Evolutionary conservation across 139 green algal species (phyloP).

Genomic region (Raphidocelis subcapitata): DNA sequence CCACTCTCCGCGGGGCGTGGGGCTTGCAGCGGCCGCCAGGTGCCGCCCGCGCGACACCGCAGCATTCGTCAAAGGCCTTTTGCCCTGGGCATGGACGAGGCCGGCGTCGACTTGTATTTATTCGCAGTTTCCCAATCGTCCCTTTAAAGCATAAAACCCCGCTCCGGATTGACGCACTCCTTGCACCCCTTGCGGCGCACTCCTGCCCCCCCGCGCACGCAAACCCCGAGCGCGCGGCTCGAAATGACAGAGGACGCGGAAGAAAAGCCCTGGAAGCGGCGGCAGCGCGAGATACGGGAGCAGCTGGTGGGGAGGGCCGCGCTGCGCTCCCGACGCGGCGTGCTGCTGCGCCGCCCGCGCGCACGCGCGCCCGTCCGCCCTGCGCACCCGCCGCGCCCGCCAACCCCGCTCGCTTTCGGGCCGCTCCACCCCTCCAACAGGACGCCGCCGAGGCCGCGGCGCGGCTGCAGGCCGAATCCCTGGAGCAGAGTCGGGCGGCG

Average conservation of each 20-base stretch:
- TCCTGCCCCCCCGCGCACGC: too few relatives aligned
- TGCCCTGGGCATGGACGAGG: too few relatives aligned
- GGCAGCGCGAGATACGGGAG: neutral
- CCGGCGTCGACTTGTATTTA: too few relatives aligned
- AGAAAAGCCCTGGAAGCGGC: slow-evolving; percentile 20
- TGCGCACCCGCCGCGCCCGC: neutral
- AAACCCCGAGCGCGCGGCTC: neutral
- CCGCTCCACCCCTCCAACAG: neutral
- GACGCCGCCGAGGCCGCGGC: neutral
- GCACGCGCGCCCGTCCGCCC: neutral
- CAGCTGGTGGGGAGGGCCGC: neutral
- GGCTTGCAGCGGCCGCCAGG: too few relatives aligned
- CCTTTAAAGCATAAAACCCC: too few relatives aligned
- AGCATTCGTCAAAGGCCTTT: too few relatives aligned
- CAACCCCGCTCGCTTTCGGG: too few relatives aligned
- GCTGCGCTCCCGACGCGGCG: neutral
- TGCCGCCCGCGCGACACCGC: too few relatives aligned
- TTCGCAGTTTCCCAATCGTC: too few relatives aligned
- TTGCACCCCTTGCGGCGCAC: too few relatives aligned
- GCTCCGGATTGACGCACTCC: too few relatives aligned
- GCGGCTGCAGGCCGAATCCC: slow-evolving; percentile 1
- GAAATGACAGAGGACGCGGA: neutral
- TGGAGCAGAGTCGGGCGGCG: neutral
- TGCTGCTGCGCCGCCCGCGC: neutral
- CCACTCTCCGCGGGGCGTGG: too few relatives aligned